Percentiles rank a stretch among this genome's conserved stretches.
These are phyloP conservation scores for Chrysochromulina tobinii DNA, from an alignment of 78 protist species.

Conservation along the genomic window DNA sequence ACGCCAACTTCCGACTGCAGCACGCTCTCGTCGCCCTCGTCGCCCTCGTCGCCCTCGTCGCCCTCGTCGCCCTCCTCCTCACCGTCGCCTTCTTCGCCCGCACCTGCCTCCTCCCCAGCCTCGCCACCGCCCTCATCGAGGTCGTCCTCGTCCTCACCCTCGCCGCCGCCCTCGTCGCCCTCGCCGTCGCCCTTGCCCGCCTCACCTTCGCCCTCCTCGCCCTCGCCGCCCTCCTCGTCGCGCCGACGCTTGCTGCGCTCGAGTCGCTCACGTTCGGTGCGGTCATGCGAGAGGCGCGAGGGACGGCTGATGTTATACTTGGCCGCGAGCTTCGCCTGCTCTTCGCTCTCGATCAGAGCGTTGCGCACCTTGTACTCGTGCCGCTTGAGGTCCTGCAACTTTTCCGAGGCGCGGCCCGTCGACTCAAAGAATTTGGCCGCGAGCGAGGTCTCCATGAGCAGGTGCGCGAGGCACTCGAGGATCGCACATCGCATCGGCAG, in stretches of 20 bases:
- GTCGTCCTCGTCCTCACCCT: background rate
- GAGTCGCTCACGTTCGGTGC: background rate
- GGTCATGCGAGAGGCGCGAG: background rate
- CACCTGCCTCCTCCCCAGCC: background rate
- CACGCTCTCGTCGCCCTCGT: too few species aligned
- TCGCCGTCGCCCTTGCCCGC: background rate
- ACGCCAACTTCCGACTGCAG: too few species aligned
- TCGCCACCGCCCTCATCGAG: background rate
- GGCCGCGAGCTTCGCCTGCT: background rate
- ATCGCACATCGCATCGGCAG: background rate
- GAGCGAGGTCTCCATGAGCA: background rate
- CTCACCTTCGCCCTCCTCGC: background rate
- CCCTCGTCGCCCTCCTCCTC: too few species aligned
- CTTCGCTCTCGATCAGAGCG: background rate
- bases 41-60: too few species aligned
- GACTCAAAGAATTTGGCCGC: background rate
- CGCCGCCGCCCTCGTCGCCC: background rate
- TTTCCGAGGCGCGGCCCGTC: background rate
- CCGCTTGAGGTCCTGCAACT: background rate
- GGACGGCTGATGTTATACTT: slow-evolving; percentile 6
- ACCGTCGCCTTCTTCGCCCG: background rate
- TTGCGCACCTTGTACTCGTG: background rate
- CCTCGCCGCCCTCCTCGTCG: background rate
- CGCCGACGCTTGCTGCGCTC: background rate
- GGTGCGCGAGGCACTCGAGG: background rate